Evolutionary conservation across 352 stramenopile genomes (phyloP).

Genomic region (Phytophthora fragariaefolia): DNA sequence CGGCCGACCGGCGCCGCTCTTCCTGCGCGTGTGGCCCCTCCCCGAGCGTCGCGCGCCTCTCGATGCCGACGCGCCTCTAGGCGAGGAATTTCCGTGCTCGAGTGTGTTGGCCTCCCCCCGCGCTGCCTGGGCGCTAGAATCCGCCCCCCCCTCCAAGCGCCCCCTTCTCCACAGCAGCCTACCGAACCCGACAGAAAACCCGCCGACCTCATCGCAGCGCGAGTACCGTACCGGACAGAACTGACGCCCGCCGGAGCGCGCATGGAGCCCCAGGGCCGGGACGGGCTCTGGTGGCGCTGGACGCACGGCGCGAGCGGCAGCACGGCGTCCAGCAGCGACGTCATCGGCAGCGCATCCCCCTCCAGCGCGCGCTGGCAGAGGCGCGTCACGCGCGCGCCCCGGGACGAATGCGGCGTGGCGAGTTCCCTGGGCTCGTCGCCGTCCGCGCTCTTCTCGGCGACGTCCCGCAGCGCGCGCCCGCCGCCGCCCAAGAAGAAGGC

Average conservation of each 20-base stretch:
- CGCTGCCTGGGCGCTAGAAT: no score
- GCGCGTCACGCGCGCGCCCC: conserved; percentile 32
- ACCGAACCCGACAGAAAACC: no score
- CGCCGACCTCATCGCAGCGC: no score
- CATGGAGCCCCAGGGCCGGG: conserved; percentile 47
- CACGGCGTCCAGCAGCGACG: conserved; percentile 29
- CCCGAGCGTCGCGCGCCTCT: conserved; percentile 5
- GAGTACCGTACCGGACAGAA: conserved; percentile 20
- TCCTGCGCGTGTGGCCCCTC: no score
- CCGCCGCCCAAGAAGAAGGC: conserved; percentile 38
- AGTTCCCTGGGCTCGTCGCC: conserved; percentile 15
- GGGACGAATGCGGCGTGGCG: no score
- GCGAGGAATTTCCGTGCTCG: conserved; percentile 22
- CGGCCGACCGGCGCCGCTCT: no score
- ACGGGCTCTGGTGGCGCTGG: conserved; percentile 76
- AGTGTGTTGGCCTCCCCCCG: no score
- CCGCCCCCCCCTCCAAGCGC: no score
- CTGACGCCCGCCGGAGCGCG: conserved; percentile 16
- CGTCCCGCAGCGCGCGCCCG: conserved; percentile 10
- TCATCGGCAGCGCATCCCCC: conserved; percentile 20
- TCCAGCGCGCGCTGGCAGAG: conserved; percentile 59
- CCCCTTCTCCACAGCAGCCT: no score
- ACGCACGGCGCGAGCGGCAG: conserved; percentile 75
- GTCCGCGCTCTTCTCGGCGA: conserved; percentile 37
- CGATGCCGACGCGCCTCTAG: conserved; percentile 33